Evolutionary conservation across 345 rosid genomes (phyloP).

Genomic region (Isatis tinctoria): DNA sequence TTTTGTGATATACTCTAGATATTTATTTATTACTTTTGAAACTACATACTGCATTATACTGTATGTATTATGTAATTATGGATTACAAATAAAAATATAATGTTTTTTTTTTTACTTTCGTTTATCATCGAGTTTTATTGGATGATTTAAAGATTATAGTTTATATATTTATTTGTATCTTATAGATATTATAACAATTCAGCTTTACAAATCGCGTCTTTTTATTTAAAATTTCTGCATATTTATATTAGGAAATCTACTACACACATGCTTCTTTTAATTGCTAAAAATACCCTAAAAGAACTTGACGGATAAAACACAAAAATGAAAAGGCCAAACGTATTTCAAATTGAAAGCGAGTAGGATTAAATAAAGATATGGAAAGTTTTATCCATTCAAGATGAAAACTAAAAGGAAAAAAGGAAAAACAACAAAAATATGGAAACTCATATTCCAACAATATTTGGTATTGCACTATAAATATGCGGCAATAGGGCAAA

Average conservation of each 20-base stretch:
- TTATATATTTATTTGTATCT: background rate
- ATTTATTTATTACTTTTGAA: background rate
- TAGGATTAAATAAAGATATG: background rate
- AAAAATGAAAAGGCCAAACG: background rate
- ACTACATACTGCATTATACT: background rate
- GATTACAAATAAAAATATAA: background rate
- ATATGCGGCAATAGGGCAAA: too few species aligned
- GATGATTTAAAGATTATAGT: background rate
- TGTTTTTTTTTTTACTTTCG: background rate
- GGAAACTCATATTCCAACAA: too few species aligned
- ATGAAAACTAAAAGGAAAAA: too few species aligned
- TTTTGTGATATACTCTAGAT: too few species aligned
- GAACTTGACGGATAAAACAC: too few species aligned
- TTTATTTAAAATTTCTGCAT: background rate
- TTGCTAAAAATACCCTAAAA: too few species aligned
- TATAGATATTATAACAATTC: background rate
- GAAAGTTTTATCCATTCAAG: background rate
- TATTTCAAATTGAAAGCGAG: too few species aligned
- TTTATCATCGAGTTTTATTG: background rate
- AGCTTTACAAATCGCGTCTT: too few species aligned
- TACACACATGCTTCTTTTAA: background rate
- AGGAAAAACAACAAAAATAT: too few species aligned
- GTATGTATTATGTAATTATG: background rate
- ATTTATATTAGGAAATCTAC: background rate
- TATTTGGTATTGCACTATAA: too few species aligned